Evolutionary conservation across 768 basidiomycete species (phyloP).

Genomic region (Leccinum incarnatum): DNA sequence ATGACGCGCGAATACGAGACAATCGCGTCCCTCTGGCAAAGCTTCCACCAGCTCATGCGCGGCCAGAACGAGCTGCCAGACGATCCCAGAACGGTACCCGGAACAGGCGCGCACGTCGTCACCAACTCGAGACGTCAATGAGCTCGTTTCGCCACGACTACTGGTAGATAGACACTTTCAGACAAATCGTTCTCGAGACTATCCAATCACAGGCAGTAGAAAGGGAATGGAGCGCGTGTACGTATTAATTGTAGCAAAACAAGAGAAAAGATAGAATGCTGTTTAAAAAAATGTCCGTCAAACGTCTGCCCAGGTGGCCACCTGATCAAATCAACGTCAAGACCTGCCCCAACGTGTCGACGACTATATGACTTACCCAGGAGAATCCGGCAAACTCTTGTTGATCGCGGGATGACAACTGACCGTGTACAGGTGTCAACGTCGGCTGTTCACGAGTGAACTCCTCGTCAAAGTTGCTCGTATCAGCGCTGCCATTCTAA

Average conservation of each 20-base stretch:
- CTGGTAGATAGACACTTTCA: conserved; percentile 12
- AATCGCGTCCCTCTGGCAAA: conserved; percentile 81
- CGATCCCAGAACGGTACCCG: conserved; percentile 45
- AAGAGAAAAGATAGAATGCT: conserved; percentile 28
- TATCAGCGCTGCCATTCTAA: conserved; percentile 82
- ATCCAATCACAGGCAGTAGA: conserved; percentile 39
- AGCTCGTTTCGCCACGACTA: conserved; percentile 2
- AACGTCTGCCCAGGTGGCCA: conserved; percentile 60
- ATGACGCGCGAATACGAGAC: conserved; percentile 93
- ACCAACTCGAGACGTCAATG: conserved; percentile 28
- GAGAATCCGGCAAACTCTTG: conserved; percentile 97
- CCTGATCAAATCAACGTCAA: conserved; percentile 6
- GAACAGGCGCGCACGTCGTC: conserved; percentile 70
- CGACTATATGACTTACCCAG: conserved; percentile 55
- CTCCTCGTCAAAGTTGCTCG: conserved; percentile 94
- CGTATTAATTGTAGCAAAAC: conserved; percentile 35
- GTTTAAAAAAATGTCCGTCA: conserved; percentile 28
- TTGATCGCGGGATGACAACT: conserved; percentile 86
- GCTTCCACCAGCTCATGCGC: conserved; percentile 76
- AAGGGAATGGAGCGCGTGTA: conserved; percentile 24
- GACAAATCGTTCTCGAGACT: conserved; percentile 28
- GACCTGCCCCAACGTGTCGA: not conserved
- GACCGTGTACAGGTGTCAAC: conserved; percentile 94
- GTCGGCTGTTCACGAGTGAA: conserved; percentile 97
- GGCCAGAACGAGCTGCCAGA: conserved; percentile 38